A percentile compares a stretch with the other conserved stretches of the same genome.
phyloP scores from a whole-genome alignment of 768 basidiomycete genomes.

The Tricholoma saponaceum region DNA sequence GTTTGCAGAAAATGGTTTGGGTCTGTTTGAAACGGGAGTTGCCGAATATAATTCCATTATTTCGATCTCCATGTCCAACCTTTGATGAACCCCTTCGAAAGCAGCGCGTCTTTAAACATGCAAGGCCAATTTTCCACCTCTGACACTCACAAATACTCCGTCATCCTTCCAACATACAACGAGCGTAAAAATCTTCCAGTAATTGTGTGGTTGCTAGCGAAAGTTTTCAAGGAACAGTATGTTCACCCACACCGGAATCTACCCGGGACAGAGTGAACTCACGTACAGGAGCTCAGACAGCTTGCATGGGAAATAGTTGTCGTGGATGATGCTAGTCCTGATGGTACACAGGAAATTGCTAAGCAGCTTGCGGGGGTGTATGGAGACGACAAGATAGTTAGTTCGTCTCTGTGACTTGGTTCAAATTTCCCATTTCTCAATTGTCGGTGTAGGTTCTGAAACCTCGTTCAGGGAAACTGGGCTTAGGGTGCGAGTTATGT shows the following conservation, averaged over 20 bases:
- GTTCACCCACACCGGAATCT: constrained; percentile 19
- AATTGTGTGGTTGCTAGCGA: constrained; percentile 81
- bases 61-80: constrained; percentile 3
- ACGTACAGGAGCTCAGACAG: constrained; percentile 36
- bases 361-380: constrained; percentile 72
- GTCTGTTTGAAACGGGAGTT: constrained; percentile 17
- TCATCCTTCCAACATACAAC: constrained; percentile 93
- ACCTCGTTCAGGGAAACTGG: constrained; percentile 87
- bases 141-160: constrained; percentile 78
- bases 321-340: constrained; percentile 90
- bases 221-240: constrained; percentile 73
- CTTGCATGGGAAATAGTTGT: constrained; percentile 87
- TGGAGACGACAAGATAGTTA: constrained; percentile 80
- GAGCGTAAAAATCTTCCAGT: constrained; percentile 90
- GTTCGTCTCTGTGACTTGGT: constrained; percentile 15
- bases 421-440: not conserved
- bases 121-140: constrained; percentile 52
- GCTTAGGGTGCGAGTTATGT: constrained; percentile 62
- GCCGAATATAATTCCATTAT: not conserved
- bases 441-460: constrained; percentile 55
- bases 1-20: constrained; percentile 12
- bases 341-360: constrained; percentile 89
- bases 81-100: constrained; percentile 67
- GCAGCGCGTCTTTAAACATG: constrained; percentile 53
- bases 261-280: constrained; percentile 7